A percentile compares a stretch with the other conserved stretches of the same genome.
phyloP scores from a whole-genome alignment of 2,329 filamentous ascomycete species.

The Apiospora malaysiana region DNA sequence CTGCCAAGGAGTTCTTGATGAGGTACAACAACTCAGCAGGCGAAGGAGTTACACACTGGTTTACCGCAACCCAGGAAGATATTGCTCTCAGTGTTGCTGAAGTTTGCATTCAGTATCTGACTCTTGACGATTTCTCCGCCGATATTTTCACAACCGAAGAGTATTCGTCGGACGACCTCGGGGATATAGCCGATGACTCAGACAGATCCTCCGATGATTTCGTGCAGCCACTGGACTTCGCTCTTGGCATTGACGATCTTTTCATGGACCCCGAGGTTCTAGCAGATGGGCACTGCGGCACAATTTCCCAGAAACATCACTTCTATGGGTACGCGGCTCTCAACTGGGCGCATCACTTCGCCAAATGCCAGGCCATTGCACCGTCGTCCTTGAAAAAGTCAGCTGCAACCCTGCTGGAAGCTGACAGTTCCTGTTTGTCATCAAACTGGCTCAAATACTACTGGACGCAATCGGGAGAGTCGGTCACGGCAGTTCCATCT shows the following conservation, averaged over 20 bases:
- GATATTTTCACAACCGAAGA: constrained; percentile 34
- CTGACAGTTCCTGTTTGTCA: constrained; percentile 26
- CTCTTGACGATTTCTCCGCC: constrained; percentile 41
- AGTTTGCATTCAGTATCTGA: constrained; percentile 37
- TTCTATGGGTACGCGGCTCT: constrained; percentile 45
- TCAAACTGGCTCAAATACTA: constrained; percentile 44
- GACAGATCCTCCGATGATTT: constrained; percentile 4
- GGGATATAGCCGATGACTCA: neutral
- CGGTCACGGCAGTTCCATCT: constrained; percentile 28
- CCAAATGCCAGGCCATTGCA: constrained; percentile 30
- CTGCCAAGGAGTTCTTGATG: constrained; percentile 43
- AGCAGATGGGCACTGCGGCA: constrained; percentile 32
- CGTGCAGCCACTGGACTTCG: constrained; percentile 21
- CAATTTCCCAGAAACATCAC: constrained; percentile 33
- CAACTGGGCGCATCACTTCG: constrained; percentile 45
- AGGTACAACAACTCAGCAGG: neutral
- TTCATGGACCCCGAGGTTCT: constrained; percentile 34
- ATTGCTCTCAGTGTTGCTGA: constrained; percentile 29
- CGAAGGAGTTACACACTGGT: neutral
- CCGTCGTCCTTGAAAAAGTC: constrained; percentile 28
- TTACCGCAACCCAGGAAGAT: constrained; percentile 25
- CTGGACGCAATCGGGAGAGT: constrained; percentile 32
- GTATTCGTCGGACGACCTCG: constrained; percentile 17
- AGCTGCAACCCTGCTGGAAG: constrained; percentile 30
- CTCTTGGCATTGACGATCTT: constrained; percentile 28